Conservation (phyloP, 1,284 basidiomycete genomes). For the Naganishia liquefaciens region DNA sequence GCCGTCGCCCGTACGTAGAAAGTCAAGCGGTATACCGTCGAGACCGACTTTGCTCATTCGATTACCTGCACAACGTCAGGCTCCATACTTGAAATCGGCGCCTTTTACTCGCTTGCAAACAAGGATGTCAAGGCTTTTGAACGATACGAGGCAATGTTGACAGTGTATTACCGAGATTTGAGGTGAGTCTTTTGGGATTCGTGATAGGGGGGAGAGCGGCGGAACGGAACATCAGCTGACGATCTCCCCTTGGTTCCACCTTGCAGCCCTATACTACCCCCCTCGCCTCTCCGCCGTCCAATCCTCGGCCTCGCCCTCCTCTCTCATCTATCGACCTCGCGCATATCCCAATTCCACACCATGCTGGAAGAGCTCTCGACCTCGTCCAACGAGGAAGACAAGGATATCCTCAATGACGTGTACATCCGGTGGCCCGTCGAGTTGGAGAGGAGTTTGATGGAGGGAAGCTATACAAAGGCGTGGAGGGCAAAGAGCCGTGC, state of each 20-base stretch:
- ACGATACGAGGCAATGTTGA: slow-evolving; percentile 89
- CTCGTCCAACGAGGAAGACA: slow-evolving; percentile 59
- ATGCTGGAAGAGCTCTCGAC: slow-evolving; percentile 82
- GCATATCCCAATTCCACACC: slow-evolving; percentile 98
- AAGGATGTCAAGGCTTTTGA: slow-evolving; percentile 89
- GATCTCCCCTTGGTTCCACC: background rate
- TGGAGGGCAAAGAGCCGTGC: slow-evolving; percentile 89
- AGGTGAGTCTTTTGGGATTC: slow-evolving; percentile 60
- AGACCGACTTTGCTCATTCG: no score
- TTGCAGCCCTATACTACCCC: slow-evolving; percentile 68
- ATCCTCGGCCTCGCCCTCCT: slow-evolving; percentile 92
- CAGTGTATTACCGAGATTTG: slow-evolving; percentile 89
- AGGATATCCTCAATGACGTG: slow-evolving; percentile 68
- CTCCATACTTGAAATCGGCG: slow-evolving; percentile 92
- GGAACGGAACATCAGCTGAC: background rate
- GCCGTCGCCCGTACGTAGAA: slow-evolving; percentile 49
- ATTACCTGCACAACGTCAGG: slow-evolving; percentile 57
- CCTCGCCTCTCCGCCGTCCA: slow-evolving; percentile 81
- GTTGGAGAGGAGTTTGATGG: slow-evolving; percentile 97
- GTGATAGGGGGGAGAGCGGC: no score
- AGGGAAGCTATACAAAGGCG: slow-evolving; percentile 96
- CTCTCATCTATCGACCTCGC: slow-evolving; percentile 89
- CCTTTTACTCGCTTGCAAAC: slow-evolving; percentile 85
- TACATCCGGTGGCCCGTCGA: slow-evolving; percentile 84
- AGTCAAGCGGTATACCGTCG: no score